Conservation (phyloP, 2,329 filamentous ascomycete species). For the Colletotrichum chlorophyti region DNA sequence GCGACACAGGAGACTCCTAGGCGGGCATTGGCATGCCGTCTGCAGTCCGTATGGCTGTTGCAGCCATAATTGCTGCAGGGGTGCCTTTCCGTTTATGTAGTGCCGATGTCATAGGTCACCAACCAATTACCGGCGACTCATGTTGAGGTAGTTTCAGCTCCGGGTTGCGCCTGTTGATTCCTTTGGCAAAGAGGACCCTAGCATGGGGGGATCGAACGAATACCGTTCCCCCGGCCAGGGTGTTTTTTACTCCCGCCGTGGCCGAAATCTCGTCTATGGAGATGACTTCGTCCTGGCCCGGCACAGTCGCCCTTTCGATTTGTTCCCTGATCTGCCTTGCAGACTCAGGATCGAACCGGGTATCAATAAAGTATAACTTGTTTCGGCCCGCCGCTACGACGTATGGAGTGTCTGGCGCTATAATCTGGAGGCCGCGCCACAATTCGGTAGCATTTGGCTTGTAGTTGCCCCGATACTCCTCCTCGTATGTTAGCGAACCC, state of each 20-base stretch:
- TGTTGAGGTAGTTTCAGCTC: conserved; percentile 15
- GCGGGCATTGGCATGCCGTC: too few relatives aligned
- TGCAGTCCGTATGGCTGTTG: too few relatives aligned
- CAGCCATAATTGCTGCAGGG: background rate
- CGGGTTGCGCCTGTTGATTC: conserved; percentile 26
- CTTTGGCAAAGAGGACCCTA: conserved; percentile 24
- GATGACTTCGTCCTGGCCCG: background rate
- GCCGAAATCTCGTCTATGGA: conserved; percentile 11
- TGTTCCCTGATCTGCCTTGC: conserved; percentile 26
- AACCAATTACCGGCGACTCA: conserved; percentile 14
- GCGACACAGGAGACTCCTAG: background rate
- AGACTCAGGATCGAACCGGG: conserved; percentile 9
- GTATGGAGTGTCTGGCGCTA: conserved; percentile 29
- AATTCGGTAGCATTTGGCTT: conserved; percentile 9
- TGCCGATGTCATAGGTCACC: conserved; percentile 7
- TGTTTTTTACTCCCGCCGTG: conserved; percentile 4
- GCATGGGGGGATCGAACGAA: conserved; percentile 27
- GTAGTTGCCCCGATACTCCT: conserved; percentile 18
- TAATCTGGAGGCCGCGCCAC: conserved; percentile 20
- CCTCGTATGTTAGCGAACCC: background rate
- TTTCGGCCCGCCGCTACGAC: conserved; percentile 25
- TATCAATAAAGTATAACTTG: conserved; percentile 29
- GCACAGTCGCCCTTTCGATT: conserved; percentile 18
- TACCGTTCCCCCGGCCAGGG: background rate
- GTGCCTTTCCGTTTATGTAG: background rate